phyloP scores from a whole-genome alignment of 768 basidiomycete species.

The Cubamyces lactineus region DNA sequence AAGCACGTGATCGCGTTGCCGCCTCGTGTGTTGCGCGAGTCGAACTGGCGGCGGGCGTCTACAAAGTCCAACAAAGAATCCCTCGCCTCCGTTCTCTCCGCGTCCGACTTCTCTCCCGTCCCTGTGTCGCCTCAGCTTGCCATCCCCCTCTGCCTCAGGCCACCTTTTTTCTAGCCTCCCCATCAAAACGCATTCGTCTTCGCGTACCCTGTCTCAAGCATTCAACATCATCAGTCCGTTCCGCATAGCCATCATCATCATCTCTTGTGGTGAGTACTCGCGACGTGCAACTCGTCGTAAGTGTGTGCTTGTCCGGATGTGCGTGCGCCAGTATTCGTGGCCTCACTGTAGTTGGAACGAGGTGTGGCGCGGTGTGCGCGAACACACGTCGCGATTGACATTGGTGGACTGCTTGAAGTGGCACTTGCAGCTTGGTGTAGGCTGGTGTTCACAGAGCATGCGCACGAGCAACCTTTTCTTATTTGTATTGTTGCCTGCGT shows the following conservation, averaged over 20 bases:
- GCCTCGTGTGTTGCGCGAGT: conserved; percentile 24
- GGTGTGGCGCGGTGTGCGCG: too few relatives aligned
- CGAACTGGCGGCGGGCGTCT: conserved; percentile 18
- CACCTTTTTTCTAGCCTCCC: background rate
- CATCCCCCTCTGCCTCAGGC: background rate
- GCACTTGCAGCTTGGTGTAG: too few relatives aligned
- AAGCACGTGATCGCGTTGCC: conserved; percentile 16
- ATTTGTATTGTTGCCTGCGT: background rate
- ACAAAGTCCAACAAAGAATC: conserved; percentile 17
- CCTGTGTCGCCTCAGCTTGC: background rate
- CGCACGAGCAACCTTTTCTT: too few relatives aligned
- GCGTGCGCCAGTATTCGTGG: too few relatives aligned
- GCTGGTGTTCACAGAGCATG: too few relatives aligned
- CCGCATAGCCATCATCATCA: background rate
- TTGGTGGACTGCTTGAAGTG: too few relatives aligned
- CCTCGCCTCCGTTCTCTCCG: conserved; percentile 3
- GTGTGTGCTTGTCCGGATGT: too few relatives aligned
- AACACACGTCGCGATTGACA: too few relatives aligned
- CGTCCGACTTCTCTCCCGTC: background rate
- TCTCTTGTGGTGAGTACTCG: conserved; percentile 3
- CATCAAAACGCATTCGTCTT: background rate
- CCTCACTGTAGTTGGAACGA: too few relatives aligned
- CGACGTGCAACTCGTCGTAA: background rate
- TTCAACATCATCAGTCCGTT: background rate
- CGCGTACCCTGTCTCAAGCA: background rate